Percentiles rank a stretch among this genome's conserved stretches.
Evolutionary conservation across 805 yeast genomes (phyloP).

Genomic region (Jamesozyma jinghongensis): DNA sequence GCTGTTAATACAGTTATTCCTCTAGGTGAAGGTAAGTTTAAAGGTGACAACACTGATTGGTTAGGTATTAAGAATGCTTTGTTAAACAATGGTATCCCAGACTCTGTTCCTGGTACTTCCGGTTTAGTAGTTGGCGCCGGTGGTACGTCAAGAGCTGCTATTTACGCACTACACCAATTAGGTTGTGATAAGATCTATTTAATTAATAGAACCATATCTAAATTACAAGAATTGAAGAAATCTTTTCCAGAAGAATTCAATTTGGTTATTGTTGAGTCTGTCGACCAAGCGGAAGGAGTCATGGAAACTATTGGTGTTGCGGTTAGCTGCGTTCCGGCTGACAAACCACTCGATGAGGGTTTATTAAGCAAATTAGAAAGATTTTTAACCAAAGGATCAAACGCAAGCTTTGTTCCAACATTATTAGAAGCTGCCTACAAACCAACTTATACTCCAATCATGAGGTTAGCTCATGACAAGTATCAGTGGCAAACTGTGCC

Average conservation of each 20-base stretch:
- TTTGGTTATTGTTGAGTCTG: constrained; percentile 46
- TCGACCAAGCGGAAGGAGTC: constrained; percentile 35
- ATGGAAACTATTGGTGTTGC: constrained; percentile 44
- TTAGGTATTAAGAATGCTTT: constrained; percentile 72
- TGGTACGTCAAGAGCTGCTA: constrained; percentile 94
- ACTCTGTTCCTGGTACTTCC: constrained; percentile 31
- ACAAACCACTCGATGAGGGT: constrained; percentile 50
- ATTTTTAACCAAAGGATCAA: constrained; percentile 36
- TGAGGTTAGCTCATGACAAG: constrained; percentile 60
- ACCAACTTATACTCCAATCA: constrained; percentile 77
- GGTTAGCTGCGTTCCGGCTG: constrained; percentile 81
- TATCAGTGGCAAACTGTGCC: constrained; percentile 74
- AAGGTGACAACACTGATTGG: constrained; percentile 96
- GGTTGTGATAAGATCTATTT: constrained; percentile 73
- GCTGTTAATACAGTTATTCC: constrained; percentile 86
- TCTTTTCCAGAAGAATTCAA: constrained; percentile 54
- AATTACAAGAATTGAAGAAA: constrained; percentile 48
- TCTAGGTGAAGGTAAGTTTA: constrained; percentile 38
- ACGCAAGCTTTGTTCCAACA: constrained; percentile 39
- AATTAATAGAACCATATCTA: constrained; percentile 68
- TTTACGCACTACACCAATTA: constrained; percentile 68
- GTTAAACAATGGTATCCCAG: constrained; percentile 50
- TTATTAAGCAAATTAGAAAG: constrained; percentile 42
- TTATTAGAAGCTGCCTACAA: constrained; percentile 92
- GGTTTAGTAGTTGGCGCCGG: constrained; percentile 95